Percentiles rank a stretch among this genome's conserved stretches.
These are phyloP conservation scores for Rhynchosporium graminicola DNA, from an alignment of 2,329 filamentous ascomycete genomes.

Conservation along the genomic window DNA sequence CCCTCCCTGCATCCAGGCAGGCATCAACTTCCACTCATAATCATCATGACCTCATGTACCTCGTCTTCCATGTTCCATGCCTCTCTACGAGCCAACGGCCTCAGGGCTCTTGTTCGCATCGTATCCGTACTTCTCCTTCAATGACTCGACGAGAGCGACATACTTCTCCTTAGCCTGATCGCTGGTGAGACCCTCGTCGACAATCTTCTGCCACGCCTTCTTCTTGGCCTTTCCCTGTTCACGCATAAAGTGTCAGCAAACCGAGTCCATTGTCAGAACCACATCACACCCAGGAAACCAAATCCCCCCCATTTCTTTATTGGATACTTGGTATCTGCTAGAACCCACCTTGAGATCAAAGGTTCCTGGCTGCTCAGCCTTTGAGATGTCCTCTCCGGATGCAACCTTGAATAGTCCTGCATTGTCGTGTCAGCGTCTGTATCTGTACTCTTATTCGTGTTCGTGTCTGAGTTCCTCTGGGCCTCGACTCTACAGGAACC, in stretches of 20 bases:
- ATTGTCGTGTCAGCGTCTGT: constrained; percentile 7
- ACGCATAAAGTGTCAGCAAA: not conserved
- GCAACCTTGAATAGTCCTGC: constrained; percentile 61
- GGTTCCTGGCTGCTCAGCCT: constrained; percentile 62
- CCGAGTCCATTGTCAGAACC: not conserved
- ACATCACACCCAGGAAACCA: not conserved
- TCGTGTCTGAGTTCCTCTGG: too few relatives aligned
- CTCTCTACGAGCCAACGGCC: constrained; percentile 45
- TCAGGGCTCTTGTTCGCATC: constrained; percentile 65
- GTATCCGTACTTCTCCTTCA: constrained; percentile 71
- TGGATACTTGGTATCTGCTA: not conserved
- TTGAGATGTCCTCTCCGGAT: constrained; percentile 56
- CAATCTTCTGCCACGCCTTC: constrained; percentile 71
- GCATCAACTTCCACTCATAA: not conserved
- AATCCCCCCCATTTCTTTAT: not conserved
- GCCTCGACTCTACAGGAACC: too few relatives aligned
- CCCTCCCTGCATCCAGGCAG: not conserved
- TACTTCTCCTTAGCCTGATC: constrained; percentile 76
- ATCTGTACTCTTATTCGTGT: too few relatives aligned
- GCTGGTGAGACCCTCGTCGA: constrained; percentile 60
- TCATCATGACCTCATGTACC: constrained; percentile 7
- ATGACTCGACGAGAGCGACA: constrained; percentile 67
- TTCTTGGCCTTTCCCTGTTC: constrained; percentile 73
- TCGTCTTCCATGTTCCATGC: not conserved
- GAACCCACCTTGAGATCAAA: constrained; percentile 61